Conservation (phyloP, 352 stramenopile species). For the Pythium phragmiticola region DNA sequence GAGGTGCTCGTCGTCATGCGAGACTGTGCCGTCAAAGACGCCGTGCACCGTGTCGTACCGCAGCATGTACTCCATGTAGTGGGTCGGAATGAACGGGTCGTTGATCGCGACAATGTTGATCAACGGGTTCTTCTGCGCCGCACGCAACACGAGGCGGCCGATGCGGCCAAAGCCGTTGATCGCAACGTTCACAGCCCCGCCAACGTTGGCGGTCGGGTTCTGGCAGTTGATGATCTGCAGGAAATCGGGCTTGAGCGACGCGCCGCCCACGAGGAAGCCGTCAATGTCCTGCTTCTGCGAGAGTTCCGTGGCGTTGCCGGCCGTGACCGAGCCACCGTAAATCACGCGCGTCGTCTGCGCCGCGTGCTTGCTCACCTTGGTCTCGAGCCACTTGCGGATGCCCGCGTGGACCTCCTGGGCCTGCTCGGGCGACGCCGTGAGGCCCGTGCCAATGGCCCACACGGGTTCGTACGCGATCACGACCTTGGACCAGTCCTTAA, state of each 20-base stretch:
- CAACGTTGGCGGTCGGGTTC: conserved; percentile 48
- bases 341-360: conserved; percentile 94
- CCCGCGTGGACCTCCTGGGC: conserved; percentile 96
- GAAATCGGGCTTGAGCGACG: conserved; percentile 97
- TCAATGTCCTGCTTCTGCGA: conserved; percentile 97
- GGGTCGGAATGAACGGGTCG: conserved; percentile 93
- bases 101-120: conserved; percentile 94
- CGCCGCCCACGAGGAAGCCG: conserved; percentile 97
- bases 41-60: conserved; percentile 93
- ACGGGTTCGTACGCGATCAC: conserved; percentile 98
- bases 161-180: conserved; percentile 99
- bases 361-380: conserved; percentile 91
- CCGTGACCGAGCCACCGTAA: conserved; percentile 96
- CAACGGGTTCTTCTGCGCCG: conserved; percentile 82
- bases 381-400: conserved; percentile 93
- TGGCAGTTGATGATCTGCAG: conserved; percentile 96
- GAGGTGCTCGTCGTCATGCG: conserved; percentile 86
- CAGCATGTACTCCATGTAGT: conserved; percentile 98
- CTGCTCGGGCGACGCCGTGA: conserved; percentile 97
- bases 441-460: conserved; percentile 97
- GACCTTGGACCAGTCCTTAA: conserved; percentile 93
- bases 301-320: conserved; percentile 91
- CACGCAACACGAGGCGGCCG: conserved; percentile 95
- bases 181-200: conserved; percentile 89
- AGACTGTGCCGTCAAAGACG: conserved; percentile 82